A percentile compares a stretch with the other conserved stretches of the same genome.
Conservation (phyloP, 345 rosid genomes). For the Luvunga scandens region DNA sequence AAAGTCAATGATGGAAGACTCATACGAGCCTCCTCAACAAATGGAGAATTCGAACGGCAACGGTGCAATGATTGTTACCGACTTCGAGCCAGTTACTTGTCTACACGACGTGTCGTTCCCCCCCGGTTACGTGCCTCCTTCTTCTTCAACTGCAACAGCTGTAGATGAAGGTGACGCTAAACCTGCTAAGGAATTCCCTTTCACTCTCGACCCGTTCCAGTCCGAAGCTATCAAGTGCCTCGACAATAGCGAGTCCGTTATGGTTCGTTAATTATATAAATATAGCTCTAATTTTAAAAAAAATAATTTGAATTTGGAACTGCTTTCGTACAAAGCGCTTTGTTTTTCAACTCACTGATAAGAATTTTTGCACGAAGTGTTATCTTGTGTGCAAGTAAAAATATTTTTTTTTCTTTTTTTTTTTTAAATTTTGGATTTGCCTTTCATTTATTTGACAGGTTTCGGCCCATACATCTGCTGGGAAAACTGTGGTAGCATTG, state of each 20-base stretch:
- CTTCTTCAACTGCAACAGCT: not conserved
- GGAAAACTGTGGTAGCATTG: conserved; percentile 91
- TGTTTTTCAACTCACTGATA: not conserved
- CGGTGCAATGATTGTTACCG: not conserved
- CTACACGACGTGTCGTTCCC: conserved; percentile 18
- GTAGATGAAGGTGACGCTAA: conserved; percentile 23
- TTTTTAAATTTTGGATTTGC: not conserved
- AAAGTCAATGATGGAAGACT: conserved; percentile 4
- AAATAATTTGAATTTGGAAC: not conserved
- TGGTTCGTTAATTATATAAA: conserved; percentile 29
- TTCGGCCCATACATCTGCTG: conserved; percentile 99
- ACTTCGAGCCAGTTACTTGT: not conserved
- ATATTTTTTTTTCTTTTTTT: not conserved
- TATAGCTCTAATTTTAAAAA: not conserved
- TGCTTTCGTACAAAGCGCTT: not conserved
- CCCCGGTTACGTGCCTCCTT: not conserved
- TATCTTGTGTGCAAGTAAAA: not conserved
- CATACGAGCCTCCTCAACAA: not conserved
- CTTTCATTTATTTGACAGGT: conserved; percentile 43
- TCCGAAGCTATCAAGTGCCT: conserved; percentile 94
- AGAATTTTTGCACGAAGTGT: not conserved
- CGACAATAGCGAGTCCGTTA: conserved; percentile 78
- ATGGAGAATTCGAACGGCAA: not conserved
- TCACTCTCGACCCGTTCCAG: conserved; percentile 92
- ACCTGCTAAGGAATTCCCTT: conserved; percentile 91